Percentiles rank a stretch among this genome's conserved stretches.
These are phyloP conservation scores for Suhomyces tanzawaensis DNA, from an alignment of 805 yeast species.

Conservation along the genomic window DNA sequence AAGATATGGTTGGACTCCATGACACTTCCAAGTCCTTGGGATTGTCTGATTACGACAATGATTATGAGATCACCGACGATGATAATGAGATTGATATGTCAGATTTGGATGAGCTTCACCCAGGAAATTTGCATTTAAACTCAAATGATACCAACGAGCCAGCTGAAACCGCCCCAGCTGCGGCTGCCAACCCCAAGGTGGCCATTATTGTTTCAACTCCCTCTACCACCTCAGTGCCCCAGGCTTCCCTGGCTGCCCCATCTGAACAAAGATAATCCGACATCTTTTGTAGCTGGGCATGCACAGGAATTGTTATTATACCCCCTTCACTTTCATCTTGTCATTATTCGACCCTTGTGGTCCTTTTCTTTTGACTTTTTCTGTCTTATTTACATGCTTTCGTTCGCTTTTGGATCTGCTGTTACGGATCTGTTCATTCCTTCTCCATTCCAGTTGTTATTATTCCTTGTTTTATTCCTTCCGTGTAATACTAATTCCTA, in stretches of 20 bases:
- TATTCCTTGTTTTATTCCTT: too few species aligned
- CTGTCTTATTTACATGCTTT: constrained; percentile 4
- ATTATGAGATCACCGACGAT: constrained; percentile 31
- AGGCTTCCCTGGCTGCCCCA: background rate
- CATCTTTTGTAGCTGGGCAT: constrained; percentile 1
- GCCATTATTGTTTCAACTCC: constrained; percentile 16
- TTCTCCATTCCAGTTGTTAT: too few species aligned
- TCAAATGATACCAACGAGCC: background rate
- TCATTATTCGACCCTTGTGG: background rate
- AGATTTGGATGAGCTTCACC: constrained; percentile 13
- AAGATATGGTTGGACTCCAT: constrained; percentile 13
- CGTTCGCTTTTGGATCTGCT: too few species aligned
- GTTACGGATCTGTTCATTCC: too few species aligned
- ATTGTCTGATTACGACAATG: constrained; percentile 43
- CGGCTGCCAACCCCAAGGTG: constrained; percentile 5
- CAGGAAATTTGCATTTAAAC: constrained; percentile 6
- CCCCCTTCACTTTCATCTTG: too few species aligned
- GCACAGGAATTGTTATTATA: too few species aligned
- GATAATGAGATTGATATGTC: constrained; percentile 14
- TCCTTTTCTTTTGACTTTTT: background rate
- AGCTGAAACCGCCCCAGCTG: background rate
- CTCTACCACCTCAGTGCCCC: constrained; percentile 7
- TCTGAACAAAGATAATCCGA: background rate
- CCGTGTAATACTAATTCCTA: too few species aligned
- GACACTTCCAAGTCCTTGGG: constrained; percentile 36